A percentile compares a stretch with the other conserved stretches of the same genome.
Evolutionary conservation across 1,284 basidiomycete genomes (phyloP).

Genomic region (Chalciporus sp.): DNA sequence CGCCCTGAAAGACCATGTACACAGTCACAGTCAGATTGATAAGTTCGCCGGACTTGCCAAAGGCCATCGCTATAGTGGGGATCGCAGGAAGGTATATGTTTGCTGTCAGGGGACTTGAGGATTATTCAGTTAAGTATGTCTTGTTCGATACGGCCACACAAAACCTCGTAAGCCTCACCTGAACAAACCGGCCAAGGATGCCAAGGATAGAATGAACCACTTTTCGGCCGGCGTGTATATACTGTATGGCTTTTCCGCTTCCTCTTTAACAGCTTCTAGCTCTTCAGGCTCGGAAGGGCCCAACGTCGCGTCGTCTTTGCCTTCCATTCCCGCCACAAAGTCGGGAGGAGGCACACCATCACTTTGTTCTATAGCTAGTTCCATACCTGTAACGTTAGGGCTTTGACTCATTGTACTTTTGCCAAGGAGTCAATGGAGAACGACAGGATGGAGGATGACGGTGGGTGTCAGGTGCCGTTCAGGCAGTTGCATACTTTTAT

Average conservation of each 20-base stretch:
- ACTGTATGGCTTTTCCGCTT: constrained; percentile 44
- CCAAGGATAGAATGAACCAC: constrained; percentile 65
- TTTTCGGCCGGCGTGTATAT: constrained; percentile 61
- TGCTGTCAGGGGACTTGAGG: constrained; percentile 63
- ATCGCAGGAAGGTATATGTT: constrained; percentile 82
- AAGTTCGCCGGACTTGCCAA: constrained; percentile 64
- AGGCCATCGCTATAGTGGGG: constrained; percentile 61
- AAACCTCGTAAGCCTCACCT: constrained; percentile 43
- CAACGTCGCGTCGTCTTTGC: background rate
- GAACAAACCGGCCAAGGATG: constrained; percentile 60
- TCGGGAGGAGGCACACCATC: background rate
- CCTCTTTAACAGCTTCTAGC: background rate
- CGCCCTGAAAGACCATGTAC: constrained; percentile 71
- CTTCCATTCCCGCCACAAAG: background rate
- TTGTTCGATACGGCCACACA: background rate
- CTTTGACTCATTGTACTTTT: no score
- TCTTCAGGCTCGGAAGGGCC: background rate
- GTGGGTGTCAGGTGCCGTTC: no score
- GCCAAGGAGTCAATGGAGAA: no score
- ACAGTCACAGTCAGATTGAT: constrained; percentile 81
- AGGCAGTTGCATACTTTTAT: no score
- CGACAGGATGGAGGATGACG: no score
- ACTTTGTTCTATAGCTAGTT: background rate
- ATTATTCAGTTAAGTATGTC: background rate
- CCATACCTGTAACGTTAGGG: no score